Percentiles rank a stretch among this genome's conserved stretches.
phyloP scores from a whole-genome alignment of 805 yeast genomes.

The Barnettozyma botsteinii region DNA sequence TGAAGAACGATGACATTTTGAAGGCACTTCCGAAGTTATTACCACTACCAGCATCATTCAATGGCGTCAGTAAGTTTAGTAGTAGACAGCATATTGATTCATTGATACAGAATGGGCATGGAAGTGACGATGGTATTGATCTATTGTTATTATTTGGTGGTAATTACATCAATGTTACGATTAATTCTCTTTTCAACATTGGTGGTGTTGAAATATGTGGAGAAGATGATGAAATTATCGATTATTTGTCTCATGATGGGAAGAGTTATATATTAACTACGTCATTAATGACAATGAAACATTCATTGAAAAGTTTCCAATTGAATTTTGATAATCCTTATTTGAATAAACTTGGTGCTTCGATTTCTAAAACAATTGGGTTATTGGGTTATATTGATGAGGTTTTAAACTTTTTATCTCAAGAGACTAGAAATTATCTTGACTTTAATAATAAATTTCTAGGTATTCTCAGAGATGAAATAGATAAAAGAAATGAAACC shows the following conservation, averaged over 20 bases:
- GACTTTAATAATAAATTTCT: constrained; percentile 34
- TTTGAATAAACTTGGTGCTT: constrained; percentile 14
- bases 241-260: constrained; percentile 4
- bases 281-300: constrained; percentile 18
- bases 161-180: constrained; percentile 23
- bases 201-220: constrained; percentile 17
- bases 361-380: constrained; percentile 20
- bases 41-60: constrained; percentile 21
- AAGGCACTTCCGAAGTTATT: constrained; percentile 34
- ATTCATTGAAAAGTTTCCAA: constrained; percentile 14
- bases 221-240: constrained; percentile 20
- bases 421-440: constrained; percentile 31
- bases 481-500: constrained; percentile 21
- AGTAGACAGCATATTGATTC: constrained; percentile 27
- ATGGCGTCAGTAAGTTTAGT: constrained; percentile 16
- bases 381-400: constrained; percentile 31
- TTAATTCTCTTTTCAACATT: constrained; percentile 31
- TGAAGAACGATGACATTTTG: constrained; percentile 28
- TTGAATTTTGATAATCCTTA: constrained; percentile 11
- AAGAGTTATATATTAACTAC: constrained; percentile 20
- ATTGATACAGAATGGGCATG: constrained; percentile 20
- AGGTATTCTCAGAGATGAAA: constrained; percentile 32
- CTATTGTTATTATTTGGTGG: constrained; percentile 23
- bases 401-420: constrained; percentile 24
- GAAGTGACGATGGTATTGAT: constrained; percentile 18